Evolutionary conservation across 257 asterid genomes (phyloP).

Genomic region (Ophiorrhiza pumila): DNA sequence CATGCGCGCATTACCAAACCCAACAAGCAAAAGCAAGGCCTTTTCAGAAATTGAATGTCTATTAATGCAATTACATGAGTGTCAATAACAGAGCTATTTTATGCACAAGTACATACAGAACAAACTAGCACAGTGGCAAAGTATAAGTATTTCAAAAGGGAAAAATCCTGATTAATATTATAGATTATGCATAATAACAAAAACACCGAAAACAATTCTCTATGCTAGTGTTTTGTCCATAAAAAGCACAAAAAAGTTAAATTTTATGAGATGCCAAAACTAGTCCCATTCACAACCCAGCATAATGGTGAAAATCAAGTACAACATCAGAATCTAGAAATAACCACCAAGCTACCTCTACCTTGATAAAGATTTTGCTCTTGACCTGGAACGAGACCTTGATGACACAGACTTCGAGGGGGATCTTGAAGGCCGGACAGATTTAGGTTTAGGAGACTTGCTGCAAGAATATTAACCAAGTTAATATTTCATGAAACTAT

Average conservation of each 20-base stretch:
- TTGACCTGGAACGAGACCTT: slow-evolving; percentile 50
- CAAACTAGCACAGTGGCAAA: no score
- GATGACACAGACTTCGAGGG: slow-evolving; percentile 38
- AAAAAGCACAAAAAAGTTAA: background rate
- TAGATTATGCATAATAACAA: no score
- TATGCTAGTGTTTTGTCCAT: background rate
- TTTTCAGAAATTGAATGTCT: no score
- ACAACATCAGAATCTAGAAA: background rate
- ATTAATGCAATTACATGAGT: no score
- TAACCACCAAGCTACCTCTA: slow-evolving; percentile 28
- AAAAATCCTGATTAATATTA: no score
- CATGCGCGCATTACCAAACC: no score
- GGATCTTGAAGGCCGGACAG: slow-evolving; percentile 74
- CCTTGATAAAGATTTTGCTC: slow-evolving; percentile 68
- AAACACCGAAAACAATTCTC: background rate
- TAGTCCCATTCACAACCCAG: background rate
- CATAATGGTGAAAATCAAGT: background rate
- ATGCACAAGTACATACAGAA: no score
- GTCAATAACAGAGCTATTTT: no score
- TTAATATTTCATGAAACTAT: background rate
- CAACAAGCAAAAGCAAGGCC: no score
- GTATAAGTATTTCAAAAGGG: no score
- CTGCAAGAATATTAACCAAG: slow-evolving; percentile 43
- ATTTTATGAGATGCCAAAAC: background rate
- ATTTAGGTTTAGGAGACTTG: slow-evolving; percentile 82